These are phyloP conservation scores for Escallonia herrerae DNA, from an alignment of 129 eudicot species.

Conservation along the genomic window DNA sequence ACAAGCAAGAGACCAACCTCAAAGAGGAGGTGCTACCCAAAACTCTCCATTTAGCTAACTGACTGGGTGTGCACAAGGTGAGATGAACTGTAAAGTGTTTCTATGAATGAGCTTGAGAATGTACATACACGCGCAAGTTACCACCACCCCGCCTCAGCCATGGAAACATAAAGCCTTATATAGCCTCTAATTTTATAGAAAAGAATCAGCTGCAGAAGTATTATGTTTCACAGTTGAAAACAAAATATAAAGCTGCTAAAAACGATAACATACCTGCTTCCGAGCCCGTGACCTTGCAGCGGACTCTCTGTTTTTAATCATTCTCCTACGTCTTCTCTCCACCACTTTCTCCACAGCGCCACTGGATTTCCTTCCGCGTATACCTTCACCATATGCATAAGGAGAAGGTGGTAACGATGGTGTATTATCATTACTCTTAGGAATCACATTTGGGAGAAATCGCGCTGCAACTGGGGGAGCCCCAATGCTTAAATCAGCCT, in stretches of 20 bases:
- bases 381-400: conserved; percentile 42
- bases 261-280: conserved; percentile 53
- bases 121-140: background rate
- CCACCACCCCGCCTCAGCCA: background rate
- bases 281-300: conserved; percentile 95
- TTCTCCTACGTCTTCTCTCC: conserved; percentile 85
- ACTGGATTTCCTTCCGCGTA: conserved; percentile 43
- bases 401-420: conserved; percentile 55
- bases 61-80: background rate
- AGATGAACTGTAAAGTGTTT: background rate
- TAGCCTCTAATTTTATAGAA: no score
- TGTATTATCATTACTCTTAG: conserved; percentile 39
- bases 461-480: conserved; percentile 14
- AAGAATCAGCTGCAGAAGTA: background rate
- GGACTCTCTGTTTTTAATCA: conserved; percentile 92
- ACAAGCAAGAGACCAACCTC: background rate
- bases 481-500: conserved; percentile 25
- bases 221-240: background rate
- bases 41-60: no score
- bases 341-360: conserved; percentile 69
- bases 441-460: conserved; percentile 43
- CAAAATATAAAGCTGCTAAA: background rate
- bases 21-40: background rate
- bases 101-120: background rate
- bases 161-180: no score